Percentiles rank a stretch among this genome's conserved stretches.
Evolutionary conservation across 108 stramenopile species (phyloP).

Genomic region (Cyclotella baltica): DNA sequence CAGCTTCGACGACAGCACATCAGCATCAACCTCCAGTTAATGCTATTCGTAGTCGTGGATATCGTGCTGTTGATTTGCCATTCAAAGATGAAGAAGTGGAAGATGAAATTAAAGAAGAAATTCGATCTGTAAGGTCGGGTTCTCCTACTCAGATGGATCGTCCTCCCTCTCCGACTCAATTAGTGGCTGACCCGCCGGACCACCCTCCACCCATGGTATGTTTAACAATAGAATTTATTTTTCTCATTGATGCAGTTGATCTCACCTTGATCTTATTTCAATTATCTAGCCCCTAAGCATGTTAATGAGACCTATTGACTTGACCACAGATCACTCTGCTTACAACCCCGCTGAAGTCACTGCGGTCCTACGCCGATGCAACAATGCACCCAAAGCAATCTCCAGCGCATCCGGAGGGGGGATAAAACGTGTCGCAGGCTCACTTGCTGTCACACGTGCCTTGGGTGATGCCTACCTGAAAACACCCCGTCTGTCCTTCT

Average conservation of each 20-base stretch:
- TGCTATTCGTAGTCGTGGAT: constrained; percentile 4
- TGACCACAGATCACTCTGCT: constrained; percentile 88
- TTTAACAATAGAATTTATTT: too few relatives aligned
- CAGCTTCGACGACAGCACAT: constrained; percentile 39
- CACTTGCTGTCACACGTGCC: constrained; percentile 84
- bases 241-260: too few relatives aligned
- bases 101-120: constrained; percentile 44
- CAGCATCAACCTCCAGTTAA: constrained; percentile 17
- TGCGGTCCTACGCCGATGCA: constrained; percentile 80
- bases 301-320: constrained; percentile 76
- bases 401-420: constrained; percentile 80
- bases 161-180: constrained; percentile 54
- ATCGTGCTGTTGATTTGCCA: constrained; percentile 18
- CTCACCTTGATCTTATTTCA: too few relatives aligned
- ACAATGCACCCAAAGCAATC: constrained; percentile 84
- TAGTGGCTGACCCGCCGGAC: constrained; percentile 53
- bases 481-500: constrained; percentile 80
- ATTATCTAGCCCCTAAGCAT: constrained; percentile 48
- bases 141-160: constrained; percentile 57
- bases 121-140: constrained; percentile 44
- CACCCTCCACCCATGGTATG: constrained; percentile 69
- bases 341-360: constrained; percentile 88
- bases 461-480: constrained; percentile 90
- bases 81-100: constrained; percentile 41
- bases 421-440: constrained; percentile 89